phyloP scores from a whole-genome alignment of 805 yeast genomes.

The Candida boleticola region DNA sequence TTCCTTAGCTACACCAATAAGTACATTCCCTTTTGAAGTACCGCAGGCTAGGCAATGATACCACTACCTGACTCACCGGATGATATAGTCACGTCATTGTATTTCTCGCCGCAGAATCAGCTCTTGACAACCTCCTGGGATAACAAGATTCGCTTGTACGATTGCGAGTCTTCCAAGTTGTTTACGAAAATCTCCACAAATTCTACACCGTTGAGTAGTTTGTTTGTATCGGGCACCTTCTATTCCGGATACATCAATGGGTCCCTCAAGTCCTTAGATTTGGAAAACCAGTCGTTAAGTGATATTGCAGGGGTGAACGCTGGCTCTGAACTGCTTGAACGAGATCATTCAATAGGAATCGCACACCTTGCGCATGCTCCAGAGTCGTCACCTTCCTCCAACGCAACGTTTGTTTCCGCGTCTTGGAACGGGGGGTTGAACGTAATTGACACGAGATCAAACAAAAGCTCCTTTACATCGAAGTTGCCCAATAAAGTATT shows the following conservation, averaged over 20 bases:
- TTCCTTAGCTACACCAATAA: no score
- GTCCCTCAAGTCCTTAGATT: constrained; percentile 28
- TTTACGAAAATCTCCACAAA: neutral
- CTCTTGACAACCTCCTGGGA: constrained; percentile 62
- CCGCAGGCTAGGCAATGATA: neutral
- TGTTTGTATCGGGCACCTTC: constrained; percentile 12
- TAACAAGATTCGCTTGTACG: constrained; percentile 44
- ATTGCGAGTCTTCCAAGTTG: constrained; percentile 12
- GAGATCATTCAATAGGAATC: constrained; percentile 23
- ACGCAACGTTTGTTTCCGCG: constrained; percentile 46
- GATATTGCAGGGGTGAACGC: neutral
- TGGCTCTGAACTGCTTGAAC: neutral
- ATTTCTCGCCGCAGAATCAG: constrained; percentile 37
- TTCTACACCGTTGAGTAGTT: neutral
- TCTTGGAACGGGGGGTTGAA: constrained; percentile 61
- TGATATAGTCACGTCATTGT: constrained; percentile 44
- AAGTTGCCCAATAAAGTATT: constrained; percentile 49
- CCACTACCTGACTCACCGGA: neutral
- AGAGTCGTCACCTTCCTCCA: constrained; percentile 11
- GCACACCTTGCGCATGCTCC: constrained; percentile 28
- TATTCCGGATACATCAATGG: constrained; percentile 57
- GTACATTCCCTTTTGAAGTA: no score
- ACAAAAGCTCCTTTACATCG: constrained; percentile 6
- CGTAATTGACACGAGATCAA: constrained; percentile 40
- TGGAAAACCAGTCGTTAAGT: constrained; percentile 4